A percentile compares a stretch with the other conserved stretches of the same genome.
Conservation (phyloP, 2,329 filamentous ascomycete genomes). For the Aspergillus novofumigatus region DNA sequence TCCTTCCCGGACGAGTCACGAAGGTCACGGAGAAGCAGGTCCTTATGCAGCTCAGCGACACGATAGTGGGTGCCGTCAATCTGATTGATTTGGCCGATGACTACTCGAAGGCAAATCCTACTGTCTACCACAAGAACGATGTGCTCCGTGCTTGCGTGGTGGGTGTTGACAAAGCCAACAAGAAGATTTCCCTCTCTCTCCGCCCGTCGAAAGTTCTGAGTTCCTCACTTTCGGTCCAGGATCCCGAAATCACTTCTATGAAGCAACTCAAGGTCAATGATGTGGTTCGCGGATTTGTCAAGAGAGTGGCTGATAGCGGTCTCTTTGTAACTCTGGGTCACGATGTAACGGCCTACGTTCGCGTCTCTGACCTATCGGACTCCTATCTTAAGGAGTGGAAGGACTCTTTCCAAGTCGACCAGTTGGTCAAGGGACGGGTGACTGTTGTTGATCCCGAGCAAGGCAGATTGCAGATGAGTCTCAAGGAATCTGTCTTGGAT, state of each 20-base stretch:
- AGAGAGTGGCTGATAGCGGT: constrained; percentile 83
- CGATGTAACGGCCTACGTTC: constrained; percentile 74
- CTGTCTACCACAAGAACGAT: constrained; percentile 75
- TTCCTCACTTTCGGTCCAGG: constrained; percentile 74
- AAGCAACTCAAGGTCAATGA: constrained; percentile 73
- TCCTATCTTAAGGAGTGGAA: constrained; percentile 95
- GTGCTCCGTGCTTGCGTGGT: constrained; percentile 83
- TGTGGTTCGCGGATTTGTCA: constrained; percentile 85
- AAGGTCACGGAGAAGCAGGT: constrained; percentile 81
- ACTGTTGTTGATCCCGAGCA: constrained; percentile 64
- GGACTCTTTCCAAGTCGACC: constrained; percentile 77
- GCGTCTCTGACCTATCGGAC: constrained; percentile 85
- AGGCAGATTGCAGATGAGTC: constrained; percentile 74
- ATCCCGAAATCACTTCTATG: constrained; percentile 69
- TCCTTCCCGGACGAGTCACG: constrained; percentile 77
- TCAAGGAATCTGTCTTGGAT: constrained; percentile 81
- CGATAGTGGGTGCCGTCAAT: constrained; percentile 72
- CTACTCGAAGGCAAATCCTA: constrained; percentile 73
- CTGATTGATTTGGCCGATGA: constrained; percentile 83
- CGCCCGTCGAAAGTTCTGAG: constrained; percentile 86
- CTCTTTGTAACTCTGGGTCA: constrained; percentile 82
- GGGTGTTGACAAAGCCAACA: constrained; percentile 75
- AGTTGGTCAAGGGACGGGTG: constrained; percentile 85
- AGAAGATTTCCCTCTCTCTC: constrained; percentile 74
- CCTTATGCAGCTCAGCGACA: constrained; percentile 78